A percentile compares a stretch with the other conserved stretches of the same genome.
These are phyloP conservation scores for Asterionellopsis glacialis DNA, from an alignment of 108 stramenopile species.

Conservation along the genomic window DNA sequence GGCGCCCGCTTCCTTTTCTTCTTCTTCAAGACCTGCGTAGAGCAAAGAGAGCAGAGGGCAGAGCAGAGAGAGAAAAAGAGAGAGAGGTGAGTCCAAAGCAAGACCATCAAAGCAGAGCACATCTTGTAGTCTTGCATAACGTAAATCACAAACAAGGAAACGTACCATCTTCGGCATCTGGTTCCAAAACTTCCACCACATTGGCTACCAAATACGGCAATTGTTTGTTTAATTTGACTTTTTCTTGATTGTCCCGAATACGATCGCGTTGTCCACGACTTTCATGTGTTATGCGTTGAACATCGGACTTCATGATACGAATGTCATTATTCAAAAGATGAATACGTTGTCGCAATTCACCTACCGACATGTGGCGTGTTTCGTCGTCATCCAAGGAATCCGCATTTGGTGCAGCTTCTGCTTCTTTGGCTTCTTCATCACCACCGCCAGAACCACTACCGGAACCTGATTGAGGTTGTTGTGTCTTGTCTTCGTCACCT, in stretches of 20 bases:
- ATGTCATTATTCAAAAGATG: slow-evolving; percentile 96
- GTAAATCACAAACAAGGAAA: slow-evolving; percentile 3
- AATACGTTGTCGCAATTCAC: slow-evolving; percentile 94
- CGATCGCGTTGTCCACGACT: slow-evolving; percentile 82
- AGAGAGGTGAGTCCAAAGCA: no score
- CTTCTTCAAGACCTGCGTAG: slow-evolving; percentile 46
- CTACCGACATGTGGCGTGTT: slow-evolving; percentile 80
- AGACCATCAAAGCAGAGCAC: background rate
- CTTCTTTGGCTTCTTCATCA: slow-evolving; percentile 31
- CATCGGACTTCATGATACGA: slow-evolving; percentile 94
- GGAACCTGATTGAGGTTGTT: slow-evolving; percentile 19
- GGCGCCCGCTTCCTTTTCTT: slow-evolving; percentile 62
- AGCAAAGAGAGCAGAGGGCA: background rate
- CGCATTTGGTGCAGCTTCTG: slow-evolving; percentile 21
- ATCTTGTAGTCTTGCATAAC: background rate
- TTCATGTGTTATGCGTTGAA: slow-evolving; percentile 94
- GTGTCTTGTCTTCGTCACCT: slow-evolving; percentile 52
- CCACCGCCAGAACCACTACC: slow-evolving; percentile 11
- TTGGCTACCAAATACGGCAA: slow-evolving; percentile 98
- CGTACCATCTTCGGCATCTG: slow-evolving; percentile 93
- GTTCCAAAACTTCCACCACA: slow-evolving; percentile 91
- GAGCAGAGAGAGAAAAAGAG: background rate
- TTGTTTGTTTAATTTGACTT: slow-evolving; percentile 99
- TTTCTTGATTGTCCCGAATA: slow-evolving; percentile 98
- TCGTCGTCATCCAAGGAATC: slow-evolving; percentile 68